Base-by-base conservation (phyloP, 1,284 basidiomycete species). In the Gomphus sp. region DNA sequence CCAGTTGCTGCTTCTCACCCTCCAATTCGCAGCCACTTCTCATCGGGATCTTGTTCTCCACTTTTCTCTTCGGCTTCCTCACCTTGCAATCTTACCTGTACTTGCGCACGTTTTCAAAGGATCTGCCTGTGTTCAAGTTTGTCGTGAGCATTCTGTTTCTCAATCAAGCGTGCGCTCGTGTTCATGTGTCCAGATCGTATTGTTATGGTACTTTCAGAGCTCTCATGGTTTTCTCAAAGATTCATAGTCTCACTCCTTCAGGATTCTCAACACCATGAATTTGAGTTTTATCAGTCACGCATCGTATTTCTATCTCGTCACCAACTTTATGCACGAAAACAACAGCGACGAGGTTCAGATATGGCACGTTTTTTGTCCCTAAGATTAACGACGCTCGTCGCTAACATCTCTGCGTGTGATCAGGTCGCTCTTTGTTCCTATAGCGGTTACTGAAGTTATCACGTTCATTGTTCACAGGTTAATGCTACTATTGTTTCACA, bases 271-370 rank as follows among this genome's bases (percentile, higher is more conserved):
- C 37, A 63, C 63, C 1, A 22, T 65, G 4, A 64, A 68, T 47
- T 58, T 68, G 11, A 61, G 61, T 14, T 55, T 69, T 34, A 62
- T 63, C 57, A 60, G 63, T 9, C 65, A 67, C 34, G 63, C 64
- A 33, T 63, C 66, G 25, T 69, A 69, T 55, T 61, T 52, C 52
- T 67, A 69, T 44, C 60, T 67, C 11, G 62, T 69, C 44, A 58
- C 62, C 52, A 62, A 66, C 54, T 66, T 62, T 50, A 41, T 54
- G 49, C 61, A 63, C 18, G 59, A n/a, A n/a, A n/a, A 64, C 25
- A 51, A 53, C 53, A 61, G 60, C 41, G 62, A 66, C 34, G 53
- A 60, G 6, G 41, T 61, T 0, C 62, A 66, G 41, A 61, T 62
- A 4, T 68, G 67, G 66, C 60, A 33, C 18, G 33, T 60, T 18